Conservation (phyloP, 164 flowering plant genomes). For the Nymphaea thermarum region DNA sequence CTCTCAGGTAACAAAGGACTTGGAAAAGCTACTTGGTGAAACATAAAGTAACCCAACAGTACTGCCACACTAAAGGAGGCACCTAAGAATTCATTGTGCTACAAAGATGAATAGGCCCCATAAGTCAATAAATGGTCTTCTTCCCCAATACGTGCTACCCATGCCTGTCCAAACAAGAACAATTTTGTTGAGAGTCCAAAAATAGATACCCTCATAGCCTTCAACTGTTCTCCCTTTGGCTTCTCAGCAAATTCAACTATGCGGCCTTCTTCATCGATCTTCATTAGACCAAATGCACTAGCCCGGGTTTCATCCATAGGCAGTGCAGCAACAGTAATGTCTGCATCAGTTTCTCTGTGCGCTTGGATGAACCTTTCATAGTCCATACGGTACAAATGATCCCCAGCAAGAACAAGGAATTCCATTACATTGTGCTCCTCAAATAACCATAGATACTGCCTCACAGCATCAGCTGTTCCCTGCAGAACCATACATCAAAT, state of each 20-base stretch:
- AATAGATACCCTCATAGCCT: constrained; percentile 56
- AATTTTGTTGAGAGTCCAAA: no score
- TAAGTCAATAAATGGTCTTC: no score
- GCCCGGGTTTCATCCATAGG: constrained; percentile 87
- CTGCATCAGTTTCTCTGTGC: constrained; percentile 94
- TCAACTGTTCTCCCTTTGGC: constrained; percentile 79
- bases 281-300: constrained; percentile 85
- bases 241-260: constrained; percentile 76
- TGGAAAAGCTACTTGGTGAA: no score
- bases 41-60: no score
- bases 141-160: no score
- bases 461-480: constrained; percentile 98
- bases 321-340: constrained; percentile 92
- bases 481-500: constrained; percentile 9
- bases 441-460: constrained; percentile 87
- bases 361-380: constrained; percentile 88
- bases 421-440: constrained; percentile 91
- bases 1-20: no score
- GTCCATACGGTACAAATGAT: constrained; percentile 94
- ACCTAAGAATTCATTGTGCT: no score
- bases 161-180: no score
- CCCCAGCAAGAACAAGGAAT: constrained; percentile 85
- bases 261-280: constrained; percentile 87
- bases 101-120: no score
- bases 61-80: no score